Conservation (phyloP, 208 protist genomes). For the Zelonia costaricensis region DNA sequence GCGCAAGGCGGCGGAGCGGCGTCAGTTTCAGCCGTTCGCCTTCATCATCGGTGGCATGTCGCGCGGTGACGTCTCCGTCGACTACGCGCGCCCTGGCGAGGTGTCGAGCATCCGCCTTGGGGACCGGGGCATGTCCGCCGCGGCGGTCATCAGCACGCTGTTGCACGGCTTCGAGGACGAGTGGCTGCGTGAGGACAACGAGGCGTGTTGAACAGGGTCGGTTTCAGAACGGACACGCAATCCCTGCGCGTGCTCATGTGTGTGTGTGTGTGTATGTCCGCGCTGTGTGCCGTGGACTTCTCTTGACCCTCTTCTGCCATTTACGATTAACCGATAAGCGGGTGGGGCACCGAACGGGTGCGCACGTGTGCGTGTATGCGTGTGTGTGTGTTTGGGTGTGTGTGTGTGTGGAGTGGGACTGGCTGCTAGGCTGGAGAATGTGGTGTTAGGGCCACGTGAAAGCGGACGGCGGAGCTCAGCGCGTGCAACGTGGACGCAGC, state of each 20-base stretch:
- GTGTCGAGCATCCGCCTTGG: constrained; percentile 69
- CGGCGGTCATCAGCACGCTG: constrained; percentile 68
- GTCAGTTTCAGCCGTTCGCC: constrained; percentile 77
- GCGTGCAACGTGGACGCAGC: too few species aligned
- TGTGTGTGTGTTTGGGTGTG: not conserved
- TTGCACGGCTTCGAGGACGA: constrained; percentile 84
- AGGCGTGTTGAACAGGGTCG: constrained; percentile 34
- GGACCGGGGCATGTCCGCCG: constrained; percentile 83
- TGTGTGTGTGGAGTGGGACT: not conserved
- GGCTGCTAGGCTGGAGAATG: too few species aligned
- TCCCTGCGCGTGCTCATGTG: not conserved
- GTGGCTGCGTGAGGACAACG: constrained; percentile 86
- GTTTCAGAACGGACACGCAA: not conserved
- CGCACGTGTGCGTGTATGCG: not conserved
- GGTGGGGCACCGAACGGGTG: too few species aligned
- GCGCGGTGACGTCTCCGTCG: constrained; percentile 73
- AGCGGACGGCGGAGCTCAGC: too few species aligned
- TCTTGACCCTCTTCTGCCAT: too few species aligned
- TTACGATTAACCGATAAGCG: not conserved
- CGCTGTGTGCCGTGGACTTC: not conserved
- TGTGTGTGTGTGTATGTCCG: not conserved
- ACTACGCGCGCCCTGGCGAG: constrained; percentile 61
- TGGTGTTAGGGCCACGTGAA: too few species aligned
- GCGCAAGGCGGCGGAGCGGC: constrained; percentile 37
- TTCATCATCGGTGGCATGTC: constrained; percentile 90